These are phyloP conservation scores for Bipolaris cookei DNA, from an alignment of 2,329 filamentous ascomycete species.

Conservation along the genomic window DNA sequence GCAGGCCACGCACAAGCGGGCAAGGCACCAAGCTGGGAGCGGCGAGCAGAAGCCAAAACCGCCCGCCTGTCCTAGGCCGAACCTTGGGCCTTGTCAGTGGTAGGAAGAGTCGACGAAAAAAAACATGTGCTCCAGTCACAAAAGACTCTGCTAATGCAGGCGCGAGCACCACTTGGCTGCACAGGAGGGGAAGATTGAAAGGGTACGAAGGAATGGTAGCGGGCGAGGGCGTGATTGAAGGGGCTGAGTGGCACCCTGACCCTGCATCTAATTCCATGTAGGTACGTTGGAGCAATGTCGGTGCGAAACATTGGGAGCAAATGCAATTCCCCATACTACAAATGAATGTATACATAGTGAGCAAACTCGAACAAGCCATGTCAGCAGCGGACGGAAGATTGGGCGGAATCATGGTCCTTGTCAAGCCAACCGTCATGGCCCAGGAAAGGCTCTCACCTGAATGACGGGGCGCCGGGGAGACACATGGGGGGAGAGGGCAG, in stretches of 20 bases:
- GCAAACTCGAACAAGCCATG: too few species aligned
- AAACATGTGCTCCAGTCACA: slow-evolving; percentile 6
- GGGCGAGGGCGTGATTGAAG: slow-evolving; percentile 10
- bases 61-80: slow-evolving; percentile 12
- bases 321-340: too few species aligned
- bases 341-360: too few species aligned
- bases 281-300: not conserved
- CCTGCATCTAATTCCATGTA: slow-evolving; percentile 25
- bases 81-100: slow-evolving; percentile 11
- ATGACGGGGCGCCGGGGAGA: not conserved
- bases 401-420: slow-evolving; percentile 4
- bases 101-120: slow-evolving; percentile 1
- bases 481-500: slow-evolving; percentile 16
- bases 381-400: not conserved
- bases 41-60: slow-evolving; percentile 24
- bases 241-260: slow-evolving; percentile 28
- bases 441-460: too few species aligned
- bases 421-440: too few species aligned
- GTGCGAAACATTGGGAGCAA: too few species aligned
- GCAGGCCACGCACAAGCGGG: slow-evolving; percentile 10
- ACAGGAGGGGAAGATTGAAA: too few species aligned
- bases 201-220: not conserved
- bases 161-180: too few species aligned
- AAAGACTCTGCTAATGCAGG: too few species aligned
- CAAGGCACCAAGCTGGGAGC: not conserved